phyloP scores from a whole-genome alignment of 495 filamentous ascomycete genomes.

The Aspergillus kassunensis region DNA sequence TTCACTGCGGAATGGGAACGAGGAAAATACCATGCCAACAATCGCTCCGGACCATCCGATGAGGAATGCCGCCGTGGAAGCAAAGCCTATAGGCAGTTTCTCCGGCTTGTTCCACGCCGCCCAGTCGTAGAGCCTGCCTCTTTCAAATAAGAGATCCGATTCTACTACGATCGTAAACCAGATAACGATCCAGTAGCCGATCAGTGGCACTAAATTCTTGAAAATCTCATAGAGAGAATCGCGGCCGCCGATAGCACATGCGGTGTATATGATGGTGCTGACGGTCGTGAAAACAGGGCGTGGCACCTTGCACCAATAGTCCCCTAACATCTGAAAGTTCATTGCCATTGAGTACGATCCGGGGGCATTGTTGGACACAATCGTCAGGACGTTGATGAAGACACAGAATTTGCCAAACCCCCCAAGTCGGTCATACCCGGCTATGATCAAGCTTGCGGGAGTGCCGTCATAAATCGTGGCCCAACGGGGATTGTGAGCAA shows the following conservation, averaged over 20 bases:
- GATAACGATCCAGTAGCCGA: conserved; percentile 50
- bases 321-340: conserved; percentile 67
- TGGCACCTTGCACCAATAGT: conserved; percentile 58
- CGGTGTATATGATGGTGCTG: conserved; percentile 38
- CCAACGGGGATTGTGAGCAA: conserved; percentile 50
- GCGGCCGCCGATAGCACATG: conserved; percentile 48
- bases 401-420: conserved; percentile 67
- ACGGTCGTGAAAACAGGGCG: conserved; percentile 60
- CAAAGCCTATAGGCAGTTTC: conserved; percentile 42
- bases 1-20: neutral
- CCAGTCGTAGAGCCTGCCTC: conserved; percentile 40
- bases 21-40: conserved; percentile 42
- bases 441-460: conserved; percentile 63
- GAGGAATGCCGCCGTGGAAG: conserved; percentile 42
- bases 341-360: conserved; percentile 70
- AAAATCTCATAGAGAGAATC: conserved; percentile 45
- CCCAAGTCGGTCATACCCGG: conserved; percentile 57
- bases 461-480: conserved; percentile 51
- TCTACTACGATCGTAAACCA: conserved; percentile 43
- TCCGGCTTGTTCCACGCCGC: conserved; percentile 39
- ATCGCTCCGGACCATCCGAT: conserved; percentile 50
- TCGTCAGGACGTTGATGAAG: conserved; percentile 62
- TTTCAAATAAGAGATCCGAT: conserved; percentile 43
- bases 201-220: conserved; percentile 45
- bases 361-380: conserved; percentile 67